These are phyloP conservation scores for Populus trichocarpa DNA, from an alignment of 441 rosid species.

Conservation along the genomic window DNA sequence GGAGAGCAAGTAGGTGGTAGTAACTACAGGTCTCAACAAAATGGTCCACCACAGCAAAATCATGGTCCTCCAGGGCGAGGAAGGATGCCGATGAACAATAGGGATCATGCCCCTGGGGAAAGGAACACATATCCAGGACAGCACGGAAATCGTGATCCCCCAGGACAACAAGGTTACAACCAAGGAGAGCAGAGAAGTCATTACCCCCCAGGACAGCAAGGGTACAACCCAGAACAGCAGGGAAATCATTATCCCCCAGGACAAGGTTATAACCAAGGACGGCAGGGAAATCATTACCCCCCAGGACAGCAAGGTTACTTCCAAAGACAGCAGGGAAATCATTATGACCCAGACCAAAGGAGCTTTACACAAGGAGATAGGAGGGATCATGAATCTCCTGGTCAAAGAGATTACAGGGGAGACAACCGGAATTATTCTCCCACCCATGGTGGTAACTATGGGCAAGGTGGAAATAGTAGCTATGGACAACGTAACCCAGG, in stretches of 20 bases:
- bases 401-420: constrained; percentile 32
- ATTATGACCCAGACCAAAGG: constrained; percentile 23
- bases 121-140: not conserved
- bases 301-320: not conserved
- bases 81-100: too few relatives aligned
- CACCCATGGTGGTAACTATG: constrained; percentile 17
- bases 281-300: not conserved
- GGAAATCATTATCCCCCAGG: too few relatives aligned
- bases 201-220: not conserved
- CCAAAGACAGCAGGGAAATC: not conserved
- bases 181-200: not conserved
- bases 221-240: too few relatives aligned
- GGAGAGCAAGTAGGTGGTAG: too few relatives aligned
- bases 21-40: too few relatives aligned
- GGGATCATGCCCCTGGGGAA: not conserved
- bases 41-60: too few relatives aligned
- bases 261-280: too few relatives aligned
- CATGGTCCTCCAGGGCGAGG: not conserved
- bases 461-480: constrained; percentile 19
- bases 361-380: constrained; percentile 19
- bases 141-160: not conserved
- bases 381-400: constrained; percentile 20
- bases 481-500: constrained; percentile 31
- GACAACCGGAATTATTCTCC: constrained; percentile 35
- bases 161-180: not conserved